phyloP scores from a whole-genome alignment of 2,329 filamentous ascomycete species.

The Paramyrothecium sp. region DNA sequence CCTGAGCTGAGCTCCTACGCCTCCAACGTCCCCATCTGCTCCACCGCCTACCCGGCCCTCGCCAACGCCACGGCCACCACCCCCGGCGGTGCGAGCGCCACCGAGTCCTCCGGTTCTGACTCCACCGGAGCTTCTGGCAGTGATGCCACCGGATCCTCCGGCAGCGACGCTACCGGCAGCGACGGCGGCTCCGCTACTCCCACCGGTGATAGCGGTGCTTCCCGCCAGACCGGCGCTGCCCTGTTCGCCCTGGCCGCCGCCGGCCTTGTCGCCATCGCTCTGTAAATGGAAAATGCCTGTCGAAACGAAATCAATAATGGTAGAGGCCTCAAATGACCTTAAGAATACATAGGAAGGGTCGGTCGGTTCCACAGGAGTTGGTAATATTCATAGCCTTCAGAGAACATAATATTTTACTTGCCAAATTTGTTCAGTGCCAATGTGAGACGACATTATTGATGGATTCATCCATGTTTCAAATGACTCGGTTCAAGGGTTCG shows the following conservation, averaged over 20 bases:
- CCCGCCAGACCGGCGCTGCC: conserved; percentile 23
- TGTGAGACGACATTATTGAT: too few relatives aligned
- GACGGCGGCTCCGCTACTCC: conserved; percentile 3
- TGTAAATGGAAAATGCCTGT: conserved; percentile 16
- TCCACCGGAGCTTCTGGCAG: conserved; percentile 6
- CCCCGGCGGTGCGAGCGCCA: neutral
- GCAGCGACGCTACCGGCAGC: conserved; percentile 2
- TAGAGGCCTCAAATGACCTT: too few relatives aligned
- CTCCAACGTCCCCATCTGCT: conserved; percentile 19
- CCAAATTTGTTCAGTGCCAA: conserved; percentile 3
- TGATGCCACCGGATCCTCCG: conserved; percentile 1
- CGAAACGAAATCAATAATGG: too few relatives aligned
- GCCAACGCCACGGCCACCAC: neutral
- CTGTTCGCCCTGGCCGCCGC: conserved; percentile 27
- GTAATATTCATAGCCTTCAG: neutral
- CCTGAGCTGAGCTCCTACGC: conserved; percentile 16
- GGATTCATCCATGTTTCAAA: too few relatives aligned
- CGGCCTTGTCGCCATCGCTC: conserved; percentile 23
- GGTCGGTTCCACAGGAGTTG: neutral
- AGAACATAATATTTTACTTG: neutral
- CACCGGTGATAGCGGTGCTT: conserved; percentile 17
- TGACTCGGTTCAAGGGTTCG: too few relatives aligned
- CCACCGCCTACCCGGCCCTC: conserved; percentile 5
- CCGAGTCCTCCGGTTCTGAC: conserved; percentile 4
- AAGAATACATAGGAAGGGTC: too few relatives aligned